Base-by-base conservation (phyloP, 768 basidiomycete species). In the Cyclocybe cylindracea region DNA sequence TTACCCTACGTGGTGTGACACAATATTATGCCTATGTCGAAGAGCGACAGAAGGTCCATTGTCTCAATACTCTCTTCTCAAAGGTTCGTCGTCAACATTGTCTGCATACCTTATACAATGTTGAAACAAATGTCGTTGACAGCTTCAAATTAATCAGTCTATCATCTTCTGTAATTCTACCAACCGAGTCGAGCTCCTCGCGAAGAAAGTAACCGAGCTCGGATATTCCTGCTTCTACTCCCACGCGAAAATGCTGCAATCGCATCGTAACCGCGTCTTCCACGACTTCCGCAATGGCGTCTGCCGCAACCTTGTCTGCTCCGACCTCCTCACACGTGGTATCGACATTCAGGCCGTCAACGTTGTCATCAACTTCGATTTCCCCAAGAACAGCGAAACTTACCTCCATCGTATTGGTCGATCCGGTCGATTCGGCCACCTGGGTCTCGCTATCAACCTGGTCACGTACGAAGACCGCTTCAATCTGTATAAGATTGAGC, bases 141-240 rank as follows among this genome's bases (percentile, higher is more conserved):
- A 98, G 93, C 85, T 99, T 45, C 96, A 98, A 95, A 99, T 99
- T 79, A 99, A 99, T 75, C 96, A 99, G 76, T 98, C 96, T 53
- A 98, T 99, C 75, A 99, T 99, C 68, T 99, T 99, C 76, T 99
- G 96, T 76, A 99, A 99, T 80, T 98, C 96, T 58, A 99, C 96
- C 64, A 97, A 98, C 78, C 94, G 96, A 52, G 96, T 99, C 76
- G 96, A 99, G 74, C 89, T 99, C 43, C 83, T 99, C 61, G 96
- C 96, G 55, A 98, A 98, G 78, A 99, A 99, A 76, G 94, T 99
- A 62, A 99, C 96, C 10, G 97, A 99, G 66, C 87, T 98, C 47
- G 96, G 96, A 58, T 99, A 98, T 70, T 99, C 96, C 39, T 99
- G 96, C 79, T 99, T 99, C 85, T 99, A 97, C 80, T 98, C 96